Conservation (phyloP, 306 rosid species). For the Vigna trinervia region DNA sequence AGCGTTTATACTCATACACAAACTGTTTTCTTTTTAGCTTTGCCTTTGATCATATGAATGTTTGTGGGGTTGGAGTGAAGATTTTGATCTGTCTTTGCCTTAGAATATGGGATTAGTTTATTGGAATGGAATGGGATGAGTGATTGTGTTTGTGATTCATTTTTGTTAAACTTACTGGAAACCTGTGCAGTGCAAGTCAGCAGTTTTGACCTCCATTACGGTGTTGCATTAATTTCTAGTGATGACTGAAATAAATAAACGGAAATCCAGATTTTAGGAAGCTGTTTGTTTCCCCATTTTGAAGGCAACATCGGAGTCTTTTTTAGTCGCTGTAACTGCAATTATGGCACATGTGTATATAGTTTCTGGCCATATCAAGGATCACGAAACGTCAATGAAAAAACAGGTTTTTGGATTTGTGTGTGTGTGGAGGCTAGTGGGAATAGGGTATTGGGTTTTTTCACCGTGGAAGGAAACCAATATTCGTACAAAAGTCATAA, state of each 20-base stretch:
- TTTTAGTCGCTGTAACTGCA: neutral
- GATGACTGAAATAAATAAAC: neutral
- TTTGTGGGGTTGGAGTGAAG: slow-evolving; percentile 38
- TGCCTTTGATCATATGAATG: slow-evolving; percentile 5
- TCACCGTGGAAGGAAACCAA: slow-evolving; percentile 10
- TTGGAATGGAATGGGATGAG: slow-evolving; percentile 18
- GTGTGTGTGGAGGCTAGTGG: slow-evolving; percentile 9
- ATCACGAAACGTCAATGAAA: neutral
- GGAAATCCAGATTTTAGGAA: neutral
- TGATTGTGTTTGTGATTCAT: slow-evolving; percentile 33
- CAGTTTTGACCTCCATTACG: slow-evolving; percentile 13
- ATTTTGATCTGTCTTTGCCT: slow-evolving; percentile 34
- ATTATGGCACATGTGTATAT: neutral
- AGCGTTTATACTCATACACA: neutral
- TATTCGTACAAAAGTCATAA: neutral
- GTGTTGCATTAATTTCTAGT: neutral
- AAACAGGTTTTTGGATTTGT: slow-evolving; percentile 28
- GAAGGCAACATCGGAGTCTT: neutral
- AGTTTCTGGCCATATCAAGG: neutral
- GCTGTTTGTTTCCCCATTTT: neutral
- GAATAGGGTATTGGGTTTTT: slow-evolving; percentile 16
- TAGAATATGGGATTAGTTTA: slow-evolving; percentile 31
- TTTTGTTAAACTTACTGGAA: neutral
- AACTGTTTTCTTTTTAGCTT: neutral
- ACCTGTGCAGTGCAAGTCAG: slow-evolving; percentile 2